Conservation (phyloP, 2,329 filamentous ascomycete genomes). For the Penicillium sp. region DNA sequence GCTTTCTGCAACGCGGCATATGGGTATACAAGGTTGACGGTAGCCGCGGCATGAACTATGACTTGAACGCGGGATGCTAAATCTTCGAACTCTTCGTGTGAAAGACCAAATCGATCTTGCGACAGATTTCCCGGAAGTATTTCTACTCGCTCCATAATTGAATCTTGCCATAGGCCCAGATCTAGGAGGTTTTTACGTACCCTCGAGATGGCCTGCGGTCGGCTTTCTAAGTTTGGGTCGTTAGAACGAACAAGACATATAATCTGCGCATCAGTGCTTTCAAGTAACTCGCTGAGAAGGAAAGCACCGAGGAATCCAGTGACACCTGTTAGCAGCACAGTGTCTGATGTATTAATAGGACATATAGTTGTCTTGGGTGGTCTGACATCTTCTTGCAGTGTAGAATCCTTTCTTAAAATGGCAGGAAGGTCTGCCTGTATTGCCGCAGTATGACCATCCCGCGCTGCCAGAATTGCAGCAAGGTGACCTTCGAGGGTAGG, state of each 20-base stretch:
- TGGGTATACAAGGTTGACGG: constrained; percentile 76
- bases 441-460: constrained; percentile 69
- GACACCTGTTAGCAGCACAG: constrained; percentile 68
- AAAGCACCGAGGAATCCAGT: constrained; percentile 76
- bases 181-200: constrained; percentile 74
- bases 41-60: constrained; percentile 72
- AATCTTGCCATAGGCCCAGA: constrained; percentile 71
- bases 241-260: constrained; percentile 70
- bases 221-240: constrained; percentile 62
- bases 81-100: constrained; percentile 61
- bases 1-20: constrained; percentile 70
- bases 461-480: constrained; percentile 64
- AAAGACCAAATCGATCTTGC: constrained; percentile 64
- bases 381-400: constrained; percentile 66
- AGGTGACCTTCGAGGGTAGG: constrained; percentile 71
- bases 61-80: constrained; percentile 65
- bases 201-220: constrained; percentile 65
- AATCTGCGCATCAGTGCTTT: constrained; percentile 64
- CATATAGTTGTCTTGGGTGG: constrained; percentile 52
- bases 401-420: constrained; percentile 63
- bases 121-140: constrained; percentile 71
- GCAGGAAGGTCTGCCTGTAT: constrained; percentile 72
- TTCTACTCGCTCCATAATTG: constrained; percentile 72
- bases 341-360: constrained; percentile 62
- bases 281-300: constrained; percentile 64